phyloP scores from a whole-genome alignment of 768 basidiomycete species.

The Pholiota conissans region DNA sequence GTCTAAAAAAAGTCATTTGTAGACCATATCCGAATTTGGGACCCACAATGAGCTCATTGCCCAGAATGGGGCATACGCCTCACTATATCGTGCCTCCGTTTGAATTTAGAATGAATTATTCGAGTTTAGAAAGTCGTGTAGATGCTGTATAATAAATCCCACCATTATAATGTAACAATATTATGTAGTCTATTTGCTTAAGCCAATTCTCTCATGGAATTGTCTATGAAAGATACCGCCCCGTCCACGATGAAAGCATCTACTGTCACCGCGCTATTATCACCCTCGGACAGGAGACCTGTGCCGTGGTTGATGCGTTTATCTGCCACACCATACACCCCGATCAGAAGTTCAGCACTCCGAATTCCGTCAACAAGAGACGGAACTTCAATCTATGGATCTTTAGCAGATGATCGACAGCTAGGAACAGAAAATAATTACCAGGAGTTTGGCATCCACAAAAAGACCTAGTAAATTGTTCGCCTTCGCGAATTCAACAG shows the following conservation, averaged over 20 bases:
- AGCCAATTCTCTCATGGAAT: slow-evolving; percentile 48
- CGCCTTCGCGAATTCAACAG: slow-evolving; percentile 88
- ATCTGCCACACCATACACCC: slow-evolving; percentile 70
- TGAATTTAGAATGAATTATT: slow-evolving; percentile 23
- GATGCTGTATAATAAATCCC: slow-evolving; percentile 2
- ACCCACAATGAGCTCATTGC: slow-evolving; percentile 66
- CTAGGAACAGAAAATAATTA: slow-evolving; percentile 37
- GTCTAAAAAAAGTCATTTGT: neutral
- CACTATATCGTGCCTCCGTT: slow-evolving; percentile 69
- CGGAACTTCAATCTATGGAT: slow-evolving; percentile 75
- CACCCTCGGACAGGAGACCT: slow-evolving; percentile 31
- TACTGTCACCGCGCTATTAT: slow-evolving; percentile 42
- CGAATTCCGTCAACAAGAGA: slow-evolving; percentile 87
- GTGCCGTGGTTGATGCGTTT: slow-evolving; percentile 33
- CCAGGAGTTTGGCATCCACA: slow-evolving; percentile 84
- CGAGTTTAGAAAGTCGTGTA: neutral
- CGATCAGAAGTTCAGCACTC: slow-evolving; percentile 85
- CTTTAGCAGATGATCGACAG: slow-evolving; percentile 5
- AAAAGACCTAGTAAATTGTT: slow-evolving; percentile 95
- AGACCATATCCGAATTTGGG: slow-evolving; percentile 79
- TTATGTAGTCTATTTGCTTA: slow-evolving; percentile 22
- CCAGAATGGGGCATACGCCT: slow-evolving; percentile 63
- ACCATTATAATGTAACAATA: slow-evolving; percentile 4
- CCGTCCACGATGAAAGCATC: slow-evolving; percentile 72
- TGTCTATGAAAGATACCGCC: slow-evolving; percentile 67